Conservation (phyloP, 2,329 filamentous ascomycete species). For the Tolypocladium ovalisporum region DNA sequence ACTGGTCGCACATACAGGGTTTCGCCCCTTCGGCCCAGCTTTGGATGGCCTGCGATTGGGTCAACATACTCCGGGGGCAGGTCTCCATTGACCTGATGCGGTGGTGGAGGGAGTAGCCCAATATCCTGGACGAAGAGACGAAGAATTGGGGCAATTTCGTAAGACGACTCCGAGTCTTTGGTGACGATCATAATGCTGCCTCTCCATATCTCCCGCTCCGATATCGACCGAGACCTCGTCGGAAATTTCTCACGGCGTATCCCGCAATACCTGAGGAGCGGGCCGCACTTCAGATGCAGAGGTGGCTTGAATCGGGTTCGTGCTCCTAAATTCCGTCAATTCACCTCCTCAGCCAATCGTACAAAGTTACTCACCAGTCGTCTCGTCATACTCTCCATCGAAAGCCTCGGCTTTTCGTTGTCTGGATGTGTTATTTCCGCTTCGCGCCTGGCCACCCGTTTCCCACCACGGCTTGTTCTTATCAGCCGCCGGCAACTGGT, state of each 20-base stretch:
- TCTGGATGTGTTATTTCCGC: conserved; percentile 33
- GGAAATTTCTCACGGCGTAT: conserved; percentile 53
- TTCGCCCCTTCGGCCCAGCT: conserved; percentile 73
- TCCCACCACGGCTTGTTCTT: conserved; percentile 70
- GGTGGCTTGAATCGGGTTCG: conserved; percentile 71
- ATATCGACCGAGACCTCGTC: conserved; percentile 12
- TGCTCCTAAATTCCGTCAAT: conserved; percentile 20
- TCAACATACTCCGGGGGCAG: conserved; percentile 78
- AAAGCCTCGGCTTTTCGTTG: conserved; percentile 51
- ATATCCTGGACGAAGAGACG: conserved; percentile 81
- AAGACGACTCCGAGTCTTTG: conserved; percentile 70
- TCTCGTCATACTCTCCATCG: conserved; percentile 57
- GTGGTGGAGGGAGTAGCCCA: conserved; percentile 69
- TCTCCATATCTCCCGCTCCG: conserved; percentile 74
- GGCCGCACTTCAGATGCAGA: conserved; percentile 81
- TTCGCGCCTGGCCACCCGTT: conserved; percentile 34
- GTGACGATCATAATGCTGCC: conserved; percentile 96
- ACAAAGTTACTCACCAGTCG: conserved; percentile 31
- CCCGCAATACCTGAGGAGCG: conserved; percentile 81
- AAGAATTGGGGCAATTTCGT: conserved; percentile 66
- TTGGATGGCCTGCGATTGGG: conserved; percentile 77
- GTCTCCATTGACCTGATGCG: conserved; percentile 52
- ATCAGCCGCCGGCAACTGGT: conserved; percentile 26
- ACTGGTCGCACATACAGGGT: conserved; percentile 82
- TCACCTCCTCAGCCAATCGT: not conserved